Percentiles rank a stretch among this genome's conserved stretches.
These are phyloP conservation scores for Clarireedia monteithiana DNA, from an alignment of 2,329 filamentous ascomycete species.

Conservation along the genomic window DNA sequence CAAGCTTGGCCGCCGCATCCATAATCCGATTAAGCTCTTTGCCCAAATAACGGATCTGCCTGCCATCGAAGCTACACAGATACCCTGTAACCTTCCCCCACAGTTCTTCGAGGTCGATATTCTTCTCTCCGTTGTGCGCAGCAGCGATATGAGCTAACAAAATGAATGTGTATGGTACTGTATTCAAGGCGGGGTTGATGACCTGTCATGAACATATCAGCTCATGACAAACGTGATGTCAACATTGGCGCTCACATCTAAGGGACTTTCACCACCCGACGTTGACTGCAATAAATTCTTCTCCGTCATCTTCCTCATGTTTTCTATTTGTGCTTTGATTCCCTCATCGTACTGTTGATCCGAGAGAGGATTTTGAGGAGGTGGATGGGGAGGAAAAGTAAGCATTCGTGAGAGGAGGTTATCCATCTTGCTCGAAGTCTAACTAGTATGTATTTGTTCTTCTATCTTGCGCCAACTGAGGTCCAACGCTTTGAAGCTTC, in stretches of 20 bases:
- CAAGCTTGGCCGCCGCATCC: conserved; percentile 28
- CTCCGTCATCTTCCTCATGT: conserved; percentile 31
- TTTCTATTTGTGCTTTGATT: conserved; percentile 32
- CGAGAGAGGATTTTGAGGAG: conserved; percentile 27
- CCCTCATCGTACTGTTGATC: conserved; percentile 37
- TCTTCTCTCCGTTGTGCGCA: conserved; percentile 27
- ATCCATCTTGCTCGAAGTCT: conserved; percentile 22
- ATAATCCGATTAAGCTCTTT: conserved; percentile 38
- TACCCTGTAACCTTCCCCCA: conserved; percentile 40
- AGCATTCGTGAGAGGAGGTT: conserved; percentile 31
- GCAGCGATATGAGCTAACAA: conserved; percentile 41
- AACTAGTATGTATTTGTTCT: background rate
- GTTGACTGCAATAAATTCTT: conserved; percentile 28
- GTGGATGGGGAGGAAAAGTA: conserved; percentile 33
- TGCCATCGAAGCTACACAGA: conserved; percentile 38
- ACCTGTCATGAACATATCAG: conserved; percentile 18
- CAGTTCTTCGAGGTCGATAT: conserved; percentile 26
- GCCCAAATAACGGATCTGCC: conserved; percentile 48
- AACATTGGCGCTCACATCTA: conserved; percentile 28
- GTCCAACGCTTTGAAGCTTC: too few species aligned
- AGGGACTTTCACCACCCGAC: conserved; percentile 29
- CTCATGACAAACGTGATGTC: background rate
- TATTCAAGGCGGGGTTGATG: conserved; percentile 46
- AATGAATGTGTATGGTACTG: conserved; percentile 49
- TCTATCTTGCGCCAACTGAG: too few species aligned